Evolutionary conservation across 2,329 filamentous ascomycete genomes (phyloP).

Genomic region (Clonostachys rosea): DNA sequence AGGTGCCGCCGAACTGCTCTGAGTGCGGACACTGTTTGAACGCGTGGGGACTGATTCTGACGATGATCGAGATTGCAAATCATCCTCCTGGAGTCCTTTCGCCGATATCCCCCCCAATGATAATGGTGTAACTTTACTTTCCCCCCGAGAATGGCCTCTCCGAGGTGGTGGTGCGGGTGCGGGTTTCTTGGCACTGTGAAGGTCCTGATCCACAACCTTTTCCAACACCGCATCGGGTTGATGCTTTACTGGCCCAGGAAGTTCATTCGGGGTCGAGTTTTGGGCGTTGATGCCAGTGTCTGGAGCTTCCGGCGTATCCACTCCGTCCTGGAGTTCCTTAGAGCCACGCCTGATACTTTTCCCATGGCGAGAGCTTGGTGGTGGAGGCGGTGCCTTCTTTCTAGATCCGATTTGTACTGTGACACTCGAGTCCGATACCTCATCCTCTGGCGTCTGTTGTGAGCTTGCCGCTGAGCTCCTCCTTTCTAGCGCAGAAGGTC

Average conservation of each 20-base stretch:
- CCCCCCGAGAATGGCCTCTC: constrained; percentile 29
- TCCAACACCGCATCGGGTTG: no score
- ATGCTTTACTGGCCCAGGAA: no score
- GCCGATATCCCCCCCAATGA: not conserved
- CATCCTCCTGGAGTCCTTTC: constrained; percentile 16
- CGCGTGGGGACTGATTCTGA: constrained; percentile 43
- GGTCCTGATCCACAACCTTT: constrained; percentile 14
- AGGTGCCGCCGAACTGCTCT: constrained; percentile 31
- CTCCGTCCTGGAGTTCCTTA: no score
- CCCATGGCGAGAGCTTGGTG: constrained; percentile 70
- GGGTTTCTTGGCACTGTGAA: constrained; percentile 29
- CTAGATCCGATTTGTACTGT: constrained; percentile 21
- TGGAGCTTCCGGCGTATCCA: no score
- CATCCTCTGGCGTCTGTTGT: constrained; percentile 4
- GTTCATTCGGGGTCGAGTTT: no score
- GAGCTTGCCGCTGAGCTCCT: no score
- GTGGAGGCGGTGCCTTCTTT: constrained; percentile 63
- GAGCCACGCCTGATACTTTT: constrained; percentile 54
- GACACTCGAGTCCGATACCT: constrained; percentile 18
- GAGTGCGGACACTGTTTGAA: constrained; percentile 34
- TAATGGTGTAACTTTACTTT: not conserved
- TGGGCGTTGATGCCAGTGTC: no score
- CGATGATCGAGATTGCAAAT: constrained; percentile 40
- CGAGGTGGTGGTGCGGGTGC: constrained; percentile 48
- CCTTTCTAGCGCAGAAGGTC: no score